Percentiles rank a stretch among this genome's conserved stretches.
phyloP scores from a whole-genome alignment of 495 filamentous ascomycete genomes.

The Geoglossum glabrum region DNA sequence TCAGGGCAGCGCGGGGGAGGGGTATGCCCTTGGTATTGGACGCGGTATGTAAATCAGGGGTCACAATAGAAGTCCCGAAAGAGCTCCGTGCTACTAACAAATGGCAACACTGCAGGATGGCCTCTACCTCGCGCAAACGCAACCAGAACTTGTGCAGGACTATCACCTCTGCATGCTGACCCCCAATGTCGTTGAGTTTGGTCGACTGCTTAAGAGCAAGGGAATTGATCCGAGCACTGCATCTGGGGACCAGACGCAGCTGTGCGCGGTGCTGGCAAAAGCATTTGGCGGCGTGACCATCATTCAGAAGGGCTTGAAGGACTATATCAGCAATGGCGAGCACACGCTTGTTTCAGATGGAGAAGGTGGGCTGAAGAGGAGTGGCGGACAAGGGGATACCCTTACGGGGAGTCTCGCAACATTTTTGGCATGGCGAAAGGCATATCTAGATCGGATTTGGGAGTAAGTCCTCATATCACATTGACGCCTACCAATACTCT shows the following conservation, averaged over 20 bases:
- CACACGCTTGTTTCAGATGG: conserved; percentile 52
- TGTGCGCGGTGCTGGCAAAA: conserved; percentile 51
- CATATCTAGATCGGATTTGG: conserved; percentile 73
- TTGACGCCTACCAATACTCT: no score
- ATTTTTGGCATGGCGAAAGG: conserved; percentile 66
- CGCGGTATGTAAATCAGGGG: conserved; percentile 21
- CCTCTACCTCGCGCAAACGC: conserved; percentile 49
- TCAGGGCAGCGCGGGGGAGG: conserved; percentile 53
- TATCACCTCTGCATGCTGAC: conserved; percentile 78
- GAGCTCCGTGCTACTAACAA: not conserved
- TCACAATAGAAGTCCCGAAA: not conserved
- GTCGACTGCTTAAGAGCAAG: conserved; percentile 48
- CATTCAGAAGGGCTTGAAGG: conserved; percentile 70
- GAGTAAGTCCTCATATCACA: conserved; percentile 22
- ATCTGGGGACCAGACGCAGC: conserved; percentile 26
- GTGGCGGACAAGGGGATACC: conserved; percentile 90
- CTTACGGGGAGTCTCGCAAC: conserved; percentile 80
- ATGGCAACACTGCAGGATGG: conserved; percentile 33
- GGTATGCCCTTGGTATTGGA: conserved; percentile 75
- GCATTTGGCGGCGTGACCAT: conserved; percentile 79
- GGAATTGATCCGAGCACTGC: conserved; percentile 16
- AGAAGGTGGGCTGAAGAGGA: conserved; percentile 67
- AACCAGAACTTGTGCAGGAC: conserved; percentile 58
- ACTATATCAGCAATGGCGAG: conserved; percentile 69
- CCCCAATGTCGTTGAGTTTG: conserved; percentile 89